Base-by-base conservation (phyloP, 1,139 yeast genomes). In the Pneumocystis canis region DNA sequence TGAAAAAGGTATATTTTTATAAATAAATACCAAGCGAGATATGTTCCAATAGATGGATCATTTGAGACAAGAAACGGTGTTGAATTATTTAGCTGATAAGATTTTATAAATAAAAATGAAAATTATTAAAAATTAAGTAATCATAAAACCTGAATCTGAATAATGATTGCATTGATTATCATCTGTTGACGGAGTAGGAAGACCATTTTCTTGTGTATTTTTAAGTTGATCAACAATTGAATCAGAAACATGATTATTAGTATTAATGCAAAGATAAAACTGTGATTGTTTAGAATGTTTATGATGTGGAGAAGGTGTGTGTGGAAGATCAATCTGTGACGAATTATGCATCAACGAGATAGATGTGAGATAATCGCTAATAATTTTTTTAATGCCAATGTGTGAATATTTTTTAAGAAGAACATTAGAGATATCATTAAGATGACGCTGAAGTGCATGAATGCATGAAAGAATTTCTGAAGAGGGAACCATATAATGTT, bases 331-430 rank as follows among this genome's bases (percentile, higher is more conserved):
- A 18, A 56, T 62, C 33, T 53, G 64, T 14, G 60, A 61, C 16
- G 62, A 61, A 58, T 63, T 64, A 11, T 56, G 59, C n/a, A 60
- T 63, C 20, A 39, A 54, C 16, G 40, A 32, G 14, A 60, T 47
- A n/a, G 71, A 66, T 54, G 68, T 64, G 53, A 72, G 67, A 65
- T 68, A 74, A 11, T 47, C 31, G 16, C 2, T 20, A 9, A 47
- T 47, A 25, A 47, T 25, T 62, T 67, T 68, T 33, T 69, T 68
- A 47, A 73, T 70, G 57, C 72, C 67, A 60, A 69, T 66, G 18
- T 68, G 65, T 37, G 74, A 68, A 69, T 74, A 76, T 68, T 76
- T 76, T 67, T 75, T 73, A 41, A 70, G 69, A 28, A 76, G 68
- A 20, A 67, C 65, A 33, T 63, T 60, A 11, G 78, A 74, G 11